These are phyloP conservation scores for Penicillium parvum DNA, from an alignment of 495 filamentous ascomycete species.

Conservation along the genomic window DNA sequence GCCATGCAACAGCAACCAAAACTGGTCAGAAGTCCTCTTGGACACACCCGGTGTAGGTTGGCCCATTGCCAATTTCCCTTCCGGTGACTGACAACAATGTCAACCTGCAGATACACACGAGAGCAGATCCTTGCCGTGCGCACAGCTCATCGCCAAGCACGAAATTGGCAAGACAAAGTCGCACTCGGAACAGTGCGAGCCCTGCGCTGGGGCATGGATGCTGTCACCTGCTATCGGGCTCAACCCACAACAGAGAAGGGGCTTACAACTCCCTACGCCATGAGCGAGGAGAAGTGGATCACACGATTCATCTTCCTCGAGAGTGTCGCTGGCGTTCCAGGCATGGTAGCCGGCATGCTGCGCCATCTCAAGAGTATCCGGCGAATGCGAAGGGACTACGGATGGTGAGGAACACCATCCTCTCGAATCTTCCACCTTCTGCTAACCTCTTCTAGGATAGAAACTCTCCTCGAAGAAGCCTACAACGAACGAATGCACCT, in stretches of 20 bases:
- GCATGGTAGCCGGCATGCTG: conserved; percentile 86
- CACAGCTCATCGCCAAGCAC: conserved; percentile 56
- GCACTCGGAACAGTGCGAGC: conserved; percentile 52
- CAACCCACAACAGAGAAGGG: conserved; percentile 40
- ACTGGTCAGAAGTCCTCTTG: not conserved
- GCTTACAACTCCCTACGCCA: conserved; percentile 32
- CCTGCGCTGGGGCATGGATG: conserved; percentile 55
- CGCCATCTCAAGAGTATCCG: conserved; percentile 73
- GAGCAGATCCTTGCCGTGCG: conserved; percentile 47
- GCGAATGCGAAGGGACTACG: conserved; percentile 74
- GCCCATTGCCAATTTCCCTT: no score
- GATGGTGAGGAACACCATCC: conserved; percentile 50
- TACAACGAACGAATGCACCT: conserved; percentile 96
- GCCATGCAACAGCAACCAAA: not conserved
- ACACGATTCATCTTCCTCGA: conserved; percentile 81
- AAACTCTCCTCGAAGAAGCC: conserved; percentile 84
- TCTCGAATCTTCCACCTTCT: not conserved
- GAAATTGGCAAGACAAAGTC: conserved; percentile 54
- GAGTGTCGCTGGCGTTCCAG: conserved; percentile 81
- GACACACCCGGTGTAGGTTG: not conserved
- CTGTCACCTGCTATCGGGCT: conserved; percentile 55
- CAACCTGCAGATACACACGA: not conserved
- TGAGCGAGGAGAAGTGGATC: conserved; percentile 67
- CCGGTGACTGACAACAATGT: no score
- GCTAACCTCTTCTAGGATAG: conserved; percentile 40